Base-by-base conservation (phyloP, 2,329 filamentous ascomycete genomes). In the Pseudopithomyces maydicus region DNA sequence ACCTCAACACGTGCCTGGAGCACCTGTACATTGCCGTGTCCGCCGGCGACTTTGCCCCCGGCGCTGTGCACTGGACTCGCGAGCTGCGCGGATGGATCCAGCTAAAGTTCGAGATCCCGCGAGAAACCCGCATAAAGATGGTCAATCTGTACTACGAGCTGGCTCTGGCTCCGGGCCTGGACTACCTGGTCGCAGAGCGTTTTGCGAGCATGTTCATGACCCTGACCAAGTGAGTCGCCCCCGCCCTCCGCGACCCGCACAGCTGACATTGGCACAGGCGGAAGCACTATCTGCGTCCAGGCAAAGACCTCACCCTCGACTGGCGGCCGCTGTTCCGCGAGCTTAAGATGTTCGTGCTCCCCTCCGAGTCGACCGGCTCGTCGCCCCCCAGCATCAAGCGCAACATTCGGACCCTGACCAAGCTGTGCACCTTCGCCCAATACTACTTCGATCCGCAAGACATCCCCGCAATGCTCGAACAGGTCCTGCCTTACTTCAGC, bases 171-270 rank as follows among this genome's bases (percentile, higher is more conserved):
- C 95, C 94, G 0, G 95, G 96, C 3, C 83, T 99, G 54, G 94
- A 98, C 71, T 85, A 86, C 50, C 84, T 84, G 57, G 88, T 93
- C 8, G 85, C 92, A 4, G 96, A 99, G 78, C 87, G 94, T 57
- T 99, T 99, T 74, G 86, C 94, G 44, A 95, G 91, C 81, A 98
- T 98, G 93, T 94, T 98, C 71, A 90, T 97, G 77, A 88, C 91
- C 11, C 80, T 99, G 66, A 96, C 93, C n/a, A 96, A 95, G 92
- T 95, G 79, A 77, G 88, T 80, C 54, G 41, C 22, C 36, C 54
- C 36, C 7, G 3, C 26, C 52, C 50, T 23, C 20, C 29, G 15
- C 14, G n/a, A 41, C 29, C 29, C 35, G 41, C 20, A 33, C 38
- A 39, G 57, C 69, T 74, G 60, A 74, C 74, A 71, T 51, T 61